Base-by-base conservation (phyloP, 345 rosid genomes). In the Populus pruinosa region DNA sequence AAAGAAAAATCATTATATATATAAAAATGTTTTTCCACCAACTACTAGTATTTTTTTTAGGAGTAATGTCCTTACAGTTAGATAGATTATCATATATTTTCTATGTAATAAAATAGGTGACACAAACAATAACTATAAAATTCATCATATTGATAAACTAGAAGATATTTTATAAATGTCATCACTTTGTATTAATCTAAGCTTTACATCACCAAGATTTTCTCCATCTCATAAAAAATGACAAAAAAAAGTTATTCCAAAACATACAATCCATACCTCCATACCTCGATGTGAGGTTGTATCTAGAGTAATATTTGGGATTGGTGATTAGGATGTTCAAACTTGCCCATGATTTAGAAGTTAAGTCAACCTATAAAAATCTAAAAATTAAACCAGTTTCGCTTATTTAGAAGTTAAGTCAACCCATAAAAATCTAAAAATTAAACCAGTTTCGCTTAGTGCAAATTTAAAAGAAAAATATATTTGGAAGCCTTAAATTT, bases 301-400 rank as follows among this genome's bases (percentile, higher is more conserved):
- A 96, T 96, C 99, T 97, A 96, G 82, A 73, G 89, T 70, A 98
- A 96, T 81, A 96, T 85, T 84, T 91, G 88, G 81, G 97, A 90
- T 77, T 88, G 97, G 71, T 86, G 94, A 80, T 82, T 89, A 67
- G 89, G 75, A 79, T 88, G 87, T 73, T 84, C 87, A 85, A 93
- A 96, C 87, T 98, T 96, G 93, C 82, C 77, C 76, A 79, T 68
- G 74, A 70, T 76, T 68, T 79, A 27, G 50, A 75, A 83, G 44
- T 83, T 74, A 36, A 79, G 36, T 56, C 72, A 76, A 64, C 56
- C 70, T 39, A 74, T 33, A 27, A 33, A 43, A 43, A 16, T n/a
- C 13, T 12, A 65, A 69, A 21, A 70, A 6, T 8, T 31, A 76
- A 39, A 77, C 77, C 59, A 61, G 64, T 59, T 53, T 33, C 47